phyloP scores from a whole-genome alignment of 2,329 filamentous ascomycete genomes.

The Thermothelomyces thermophilus region DNA sequence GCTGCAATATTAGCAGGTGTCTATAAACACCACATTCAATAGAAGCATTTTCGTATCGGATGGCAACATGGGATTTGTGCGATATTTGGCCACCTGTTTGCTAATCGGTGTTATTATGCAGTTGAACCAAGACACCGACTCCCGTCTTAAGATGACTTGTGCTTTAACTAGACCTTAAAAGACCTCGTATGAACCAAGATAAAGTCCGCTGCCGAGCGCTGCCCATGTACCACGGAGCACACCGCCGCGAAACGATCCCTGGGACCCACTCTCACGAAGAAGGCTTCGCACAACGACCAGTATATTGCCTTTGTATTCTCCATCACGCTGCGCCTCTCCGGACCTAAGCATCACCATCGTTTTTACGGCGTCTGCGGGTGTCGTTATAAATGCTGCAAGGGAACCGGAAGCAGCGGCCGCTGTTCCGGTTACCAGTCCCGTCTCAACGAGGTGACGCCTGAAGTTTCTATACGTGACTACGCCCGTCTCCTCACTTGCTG shows the following conservation, averaged over 20 bases:
- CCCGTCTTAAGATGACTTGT: constrained; percentile 19
- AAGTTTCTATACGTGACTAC: constrained; percentile 13
- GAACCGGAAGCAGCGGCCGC: constrained; percentile 70
- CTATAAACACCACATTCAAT: too few species aligned
- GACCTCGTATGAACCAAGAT: constrained; percentile 80
- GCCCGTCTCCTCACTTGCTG: constrained; percentile 6
- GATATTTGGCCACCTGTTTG: background rate
- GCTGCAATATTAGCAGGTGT: too few species aligned
- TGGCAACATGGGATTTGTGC: too few species aligned
- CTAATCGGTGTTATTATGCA: too few species aligned
- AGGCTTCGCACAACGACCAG: constrained; percentile 60
- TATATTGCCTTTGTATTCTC: constrained; percentile 34
- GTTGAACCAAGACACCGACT: background rate
- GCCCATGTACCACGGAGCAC: constrained; percentile 72
- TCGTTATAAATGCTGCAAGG: constrained; percentile 73
- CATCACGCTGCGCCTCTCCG: constrained; percentile 14
- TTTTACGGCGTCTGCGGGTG: constrained; percentile 84
- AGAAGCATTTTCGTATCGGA: too few species aligned
- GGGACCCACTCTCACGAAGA: constrained; percentile 58
- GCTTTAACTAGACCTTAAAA: constrained; percentile 58
- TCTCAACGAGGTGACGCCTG: constrained; percentile 53
- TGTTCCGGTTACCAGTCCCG: constrained; percentile 61
- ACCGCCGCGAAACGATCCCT: constrained; percentile 71
- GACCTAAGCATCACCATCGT: constrained; percentile 79
- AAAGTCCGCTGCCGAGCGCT: constrained; percentile 72